Evolutionary conservation across 1,284 basidiomycete species (phyloP).

Genomic region (Ceratobasidium sp.): DNA sequence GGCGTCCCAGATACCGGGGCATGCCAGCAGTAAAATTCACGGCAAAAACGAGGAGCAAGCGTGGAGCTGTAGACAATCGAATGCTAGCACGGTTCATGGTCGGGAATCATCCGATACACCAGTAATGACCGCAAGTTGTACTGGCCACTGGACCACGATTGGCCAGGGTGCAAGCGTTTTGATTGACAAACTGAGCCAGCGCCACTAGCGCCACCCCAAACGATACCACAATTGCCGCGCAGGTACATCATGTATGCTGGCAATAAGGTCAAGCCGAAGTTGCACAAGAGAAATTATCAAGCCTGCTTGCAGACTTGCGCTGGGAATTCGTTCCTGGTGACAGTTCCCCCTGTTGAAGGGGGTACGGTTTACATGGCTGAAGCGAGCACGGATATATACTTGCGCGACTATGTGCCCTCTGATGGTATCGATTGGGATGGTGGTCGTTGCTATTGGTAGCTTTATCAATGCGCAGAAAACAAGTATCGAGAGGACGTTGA

Average conservation of each 20-base stretch:
- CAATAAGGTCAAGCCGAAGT: slow-evolving; percentile 91
- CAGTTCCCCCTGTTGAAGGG: slow-evolving; percentile 95
- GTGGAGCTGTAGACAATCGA: slow-evolving; percentile 83
- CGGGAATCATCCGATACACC: slow-evolving; percentile 91
- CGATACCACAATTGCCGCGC: slow-evolving; percentile 95
- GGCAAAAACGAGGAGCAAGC: not conserved
- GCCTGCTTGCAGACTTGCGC: slow-evolving; percentile 96
- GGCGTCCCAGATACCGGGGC: too few species aligned
- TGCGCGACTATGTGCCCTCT: slow-evolving; percentile 93
- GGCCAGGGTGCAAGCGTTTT: slow-evolving; percentile 85
- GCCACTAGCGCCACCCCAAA: slow-evolving; percentile 61
- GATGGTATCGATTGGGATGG: slow-evolving; percentile 98
- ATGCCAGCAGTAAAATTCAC: not conserved
- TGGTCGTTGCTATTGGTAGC: slow-evolving; percentile 93
- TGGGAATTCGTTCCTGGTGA: slow-evolving; percentile 99
- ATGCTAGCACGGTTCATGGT: slow-evolving; percentile 97
- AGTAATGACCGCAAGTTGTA: slow-evolving; percentile 89
- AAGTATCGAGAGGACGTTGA: slow-evolving; percentile 97
- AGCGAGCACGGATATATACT: slow-evolving; percentile 97
- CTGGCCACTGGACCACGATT: slow-evolving; percentile 67
- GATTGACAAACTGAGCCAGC: not conserved
- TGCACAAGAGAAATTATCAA: slow-evolving; percentile 93
- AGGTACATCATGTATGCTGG: slow-evolving; percentile 99
- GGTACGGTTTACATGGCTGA: slow-evolving; percentile 99
- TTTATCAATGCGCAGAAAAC: slow-evolving; percentile 98